Evolutionary conservation across 257 asterid species (phyloP).

Genomic region (Penstemon newberryi): DNA sequence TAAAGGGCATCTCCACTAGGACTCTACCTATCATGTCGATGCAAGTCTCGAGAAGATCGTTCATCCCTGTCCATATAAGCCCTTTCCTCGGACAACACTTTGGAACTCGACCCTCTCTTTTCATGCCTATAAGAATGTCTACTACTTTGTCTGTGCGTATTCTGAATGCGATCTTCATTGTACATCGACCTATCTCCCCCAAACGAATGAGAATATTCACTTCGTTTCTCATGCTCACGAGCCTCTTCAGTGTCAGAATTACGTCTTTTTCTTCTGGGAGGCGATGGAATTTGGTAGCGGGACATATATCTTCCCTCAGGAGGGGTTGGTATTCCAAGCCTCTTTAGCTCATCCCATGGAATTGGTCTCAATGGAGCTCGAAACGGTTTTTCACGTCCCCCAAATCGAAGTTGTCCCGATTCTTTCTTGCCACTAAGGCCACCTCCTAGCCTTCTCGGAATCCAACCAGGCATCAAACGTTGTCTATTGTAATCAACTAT

Average conservation of each 20-base stretch:
- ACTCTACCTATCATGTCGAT: constrained; percentile 38
- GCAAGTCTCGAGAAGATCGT: constrained; percentile 27
- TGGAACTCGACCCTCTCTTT: constrained; percentile 33
- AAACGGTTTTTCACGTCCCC: constrained; percentile 96
- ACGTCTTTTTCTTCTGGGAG: constrained; percentile 67
- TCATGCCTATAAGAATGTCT: constrained; percentile 43
- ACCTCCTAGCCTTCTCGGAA: constrained; percentile 98
- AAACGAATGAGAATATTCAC: constrained; percentile 26
- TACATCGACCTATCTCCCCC: constrained; percentile 37
- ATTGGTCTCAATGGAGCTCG: constrained; percentile 78
- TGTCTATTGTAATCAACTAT: constrained; percentile 92
- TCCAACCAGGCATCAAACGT: constrained; percentile 98
- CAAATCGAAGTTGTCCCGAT: constrained; percentile 97
- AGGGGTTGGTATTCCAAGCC: constrained; percentile 88
- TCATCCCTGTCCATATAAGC: constrained; percentile 40
- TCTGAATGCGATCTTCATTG: constrained; percentile 35
- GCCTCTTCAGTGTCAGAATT: constrained; percentile 39
- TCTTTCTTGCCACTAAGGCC: constrained; percentile 98
- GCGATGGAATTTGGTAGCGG: constrained; percentile 84
- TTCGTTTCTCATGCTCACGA: constrained; percentile 40
- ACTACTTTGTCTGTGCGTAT: constrained; percentile 27
- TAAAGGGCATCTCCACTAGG: too few species aligned
- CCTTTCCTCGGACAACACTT: constrained; percentile 37
- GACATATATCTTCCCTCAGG: constrained; percentile 90
- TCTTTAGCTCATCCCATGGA: constrained; percentile 78